Base-by-base conservation (phyloP, 495 filamentous ascomycete genomes). In the Podospora appendiculata region DNA sequence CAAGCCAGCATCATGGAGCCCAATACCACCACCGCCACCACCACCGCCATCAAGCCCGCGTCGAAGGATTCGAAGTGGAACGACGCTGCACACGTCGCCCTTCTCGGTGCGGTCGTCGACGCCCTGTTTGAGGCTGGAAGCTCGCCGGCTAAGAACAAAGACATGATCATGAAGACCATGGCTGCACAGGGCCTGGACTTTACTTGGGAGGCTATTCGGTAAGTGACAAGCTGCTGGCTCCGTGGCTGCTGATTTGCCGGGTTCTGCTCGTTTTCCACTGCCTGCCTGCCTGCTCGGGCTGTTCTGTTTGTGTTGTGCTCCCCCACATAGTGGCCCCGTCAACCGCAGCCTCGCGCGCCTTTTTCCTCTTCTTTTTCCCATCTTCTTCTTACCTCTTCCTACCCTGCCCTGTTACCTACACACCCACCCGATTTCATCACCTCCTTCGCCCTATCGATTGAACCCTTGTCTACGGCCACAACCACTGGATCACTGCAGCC, bases 151-250 rank as follows among this genome's bases (percentile, higher is more conserved):
- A 55, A 63, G 16, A 40, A 58, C 19, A 59, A 67, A 58, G 53
- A 59, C 6, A 14, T 42, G 13, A 53, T 72, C 33, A 33, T 63
- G 7, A 56, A 38, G 6, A 52, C 48, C 16, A 63, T 74, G 66
- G 41, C 50, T 4, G 45, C 49, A 0, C 48, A 50, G n/a, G 65
- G 63, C 3, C 59, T 56, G 7, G 32, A 38, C 8, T 66, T 62
- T 14, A 60, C 65, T 0, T 63, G 61, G 56, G 66, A 72, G 41
- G 65, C 48, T 8, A 61, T 70, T 39, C 59, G 69, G 70, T 71
- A 66, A 38, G 64, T 64, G 33, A 12, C 34, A 41, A 41, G 14
- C 14, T 8, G 45, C 40, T 42, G 6, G 16, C 33, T 36, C 13
- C 19, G 32, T 48, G 42, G 18, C 42, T 50, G 2, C n/a, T 44